Conservation (phyloP, 192 early-diverging fungal genomes). For the Umbelopsis ramanniana region DNA sequence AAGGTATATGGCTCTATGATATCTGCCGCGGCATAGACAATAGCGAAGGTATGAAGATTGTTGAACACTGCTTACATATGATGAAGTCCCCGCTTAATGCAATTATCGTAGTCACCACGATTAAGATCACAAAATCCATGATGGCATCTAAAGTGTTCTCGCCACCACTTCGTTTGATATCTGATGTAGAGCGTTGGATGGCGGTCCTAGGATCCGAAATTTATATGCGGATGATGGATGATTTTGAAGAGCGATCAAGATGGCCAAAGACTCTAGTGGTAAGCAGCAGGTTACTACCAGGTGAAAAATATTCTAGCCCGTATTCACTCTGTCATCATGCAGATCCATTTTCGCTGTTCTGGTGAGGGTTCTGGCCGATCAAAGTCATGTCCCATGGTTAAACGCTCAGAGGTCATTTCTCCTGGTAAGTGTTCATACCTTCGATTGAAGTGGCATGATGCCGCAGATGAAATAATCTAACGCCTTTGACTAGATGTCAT, state of each 20-base stretch:
- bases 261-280: constrained; percentile 60
- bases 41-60: constrained; percentile 42
- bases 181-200: constrained; percentile 53
- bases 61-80: not conserved
- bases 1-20: constrained; percentile 62
- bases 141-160: constrained; percentile 50
- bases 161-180: constrained; percentile 30
- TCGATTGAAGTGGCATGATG: not conserved
- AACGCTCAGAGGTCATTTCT: constrained; percentile 15
- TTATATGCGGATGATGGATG: constrained; percentile 50
- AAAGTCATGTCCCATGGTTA: constrained; percentile 33
- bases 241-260: constrained; percentile 50
- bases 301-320: not conserved
- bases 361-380: constrained; percentile 5
- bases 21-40: constrained; percentile 64
- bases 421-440: constrained; percentile 23
- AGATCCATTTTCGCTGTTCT: constrained; percentile 31
- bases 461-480: not conserved
- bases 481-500: not conserved
- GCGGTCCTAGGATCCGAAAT: constrained; percentile 56
- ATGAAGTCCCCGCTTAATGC: not conserved
- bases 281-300: not conserved
- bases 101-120: constrained; percentile 24
- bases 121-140: constrained; percentile 47
- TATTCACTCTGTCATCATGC: not conserved